These are phyloP conservation scores for Ceratobasidium sp. DNA, from an alignment of 1,284 basidiomycete species.

Conservation along the genomic window DNA sequence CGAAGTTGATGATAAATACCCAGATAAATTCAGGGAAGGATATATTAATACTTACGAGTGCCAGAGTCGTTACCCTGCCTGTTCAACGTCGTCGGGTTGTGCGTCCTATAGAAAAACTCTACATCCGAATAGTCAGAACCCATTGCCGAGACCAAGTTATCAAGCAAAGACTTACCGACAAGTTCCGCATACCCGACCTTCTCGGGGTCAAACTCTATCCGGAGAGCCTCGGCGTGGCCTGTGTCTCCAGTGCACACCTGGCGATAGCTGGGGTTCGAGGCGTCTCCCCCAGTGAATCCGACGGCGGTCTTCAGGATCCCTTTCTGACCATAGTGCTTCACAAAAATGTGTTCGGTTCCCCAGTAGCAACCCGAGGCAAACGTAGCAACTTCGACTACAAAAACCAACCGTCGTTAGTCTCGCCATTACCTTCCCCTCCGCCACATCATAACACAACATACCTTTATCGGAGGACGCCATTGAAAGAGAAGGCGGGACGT, in stretches of 20 bases:
- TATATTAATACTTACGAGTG: slow-evolving; percentile 67
- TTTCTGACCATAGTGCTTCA: slow-evolving; percentile 56
- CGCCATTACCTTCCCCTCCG: background rate
- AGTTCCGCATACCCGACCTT: slow-evolving; percentile 84
- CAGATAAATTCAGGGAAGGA: background rate
- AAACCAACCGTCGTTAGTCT: background rate
- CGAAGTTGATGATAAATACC: background rate
- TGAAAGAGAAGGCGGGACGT: slow-evolving; percentile 39
- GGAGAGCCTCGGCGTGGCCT: slow-evolving; percentile 89
- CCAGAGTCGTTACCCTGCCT: slow-evolving; percentile 81
- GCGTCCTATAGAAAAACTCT: slow-evolving; percentile 95
- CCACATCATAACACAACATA: slow-evolving; percentile 2
- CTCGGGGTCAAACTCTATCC: slow-evolving; percentile 85
- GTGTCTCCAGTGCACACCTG: slow-evolving; percentile 86
- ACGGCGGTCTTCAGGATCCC: slow-evolving; percentile 70
- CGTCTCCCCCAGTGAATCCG: slow-evolving; percentile 84
- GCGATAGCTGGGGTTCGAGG: slow-evolving; percentile 71
- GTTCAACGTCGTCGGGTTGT: slow-evolving; percentile 90
- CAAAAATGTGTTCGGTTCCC: slow-evolving; percentile 63
- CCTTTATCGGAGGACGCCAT: slow-evolving; percentile 45
- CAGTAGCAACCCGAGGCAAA: slow-evolving; percentile 79
- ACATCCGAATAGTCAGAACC: slow-evolving; percentile 45
- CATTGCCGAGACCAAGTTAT: slow-evolving; percentile 39
- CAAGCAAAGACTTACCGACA: slow-evolving; percentile 65
- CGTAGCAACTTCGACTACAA: slow-evolving; percentile 69